Conservation (phyloP, 805 yeast genomes). For the Saccharomyces eubayanus region DNA sequence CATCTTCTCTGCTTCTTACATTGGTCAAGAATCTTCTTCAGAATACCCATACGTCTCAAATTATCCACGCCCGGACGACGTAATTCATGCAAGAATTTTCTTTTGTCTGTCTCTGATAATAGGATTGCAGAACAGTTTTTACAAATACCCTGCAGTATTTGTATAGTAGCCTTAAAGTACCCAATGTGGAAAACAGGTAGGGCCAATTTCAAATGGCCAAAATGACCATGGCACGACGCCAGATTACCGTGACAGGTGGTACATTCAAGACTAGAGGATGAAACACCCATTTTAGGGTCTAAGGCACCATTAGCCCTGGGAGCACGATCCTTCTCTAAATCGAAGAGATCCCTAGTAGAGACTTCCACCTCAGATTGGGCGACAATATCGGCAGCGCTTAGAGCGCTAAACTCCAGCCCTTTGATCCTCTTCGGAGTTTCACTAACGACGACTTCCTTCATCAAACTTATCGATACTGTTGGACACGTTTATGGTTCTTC, state of each 20-base stretch:
- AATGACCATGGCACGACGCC: conserved; percentile 96
- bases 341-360: conserved; percentile 82
- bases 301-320: conserved; percentile 81
- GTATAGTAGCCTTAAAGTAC: conserved; percentile 84
- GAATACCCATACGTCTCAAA: conserved; percentile 79
- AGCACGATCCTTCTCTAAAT: conserved; percentile 79
- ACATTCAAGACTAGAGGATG: conserved; percentile 80
- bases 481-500: not conserved
- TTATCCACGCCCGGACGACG: conserved; percentile 86
- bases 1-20: conserved; percentile 94
- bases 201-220: conserved; percentile 89
- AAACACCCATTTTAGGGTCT: conserved; percentile 89
- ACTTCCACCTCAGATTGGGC: conserved; percentile 94
- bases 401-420: conserved; percentile 86
- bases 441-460: conserved; percentile 46
- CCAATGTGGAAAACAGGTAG: conserved; percentile 97
- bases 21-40: conserved; percentile 79
- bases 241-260: conserved; percentile 84
- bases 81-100: conserved; percentile 65
- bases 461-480: conserved; percentile 1
- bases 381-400: conserved; percentile 83
- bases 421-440: conserved; percentile 83
- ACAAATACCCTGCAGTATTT: conserved; percentile 83
- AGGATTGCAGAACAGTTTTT: conserved; percentile 77
- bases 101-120: conserved; percentile 62